These are phyloP conservation scores for Aspergillus baeticus DNA, from an alignment of 495 filamentous ascomycete genomes.

Conservation along the genomic window DNA sequence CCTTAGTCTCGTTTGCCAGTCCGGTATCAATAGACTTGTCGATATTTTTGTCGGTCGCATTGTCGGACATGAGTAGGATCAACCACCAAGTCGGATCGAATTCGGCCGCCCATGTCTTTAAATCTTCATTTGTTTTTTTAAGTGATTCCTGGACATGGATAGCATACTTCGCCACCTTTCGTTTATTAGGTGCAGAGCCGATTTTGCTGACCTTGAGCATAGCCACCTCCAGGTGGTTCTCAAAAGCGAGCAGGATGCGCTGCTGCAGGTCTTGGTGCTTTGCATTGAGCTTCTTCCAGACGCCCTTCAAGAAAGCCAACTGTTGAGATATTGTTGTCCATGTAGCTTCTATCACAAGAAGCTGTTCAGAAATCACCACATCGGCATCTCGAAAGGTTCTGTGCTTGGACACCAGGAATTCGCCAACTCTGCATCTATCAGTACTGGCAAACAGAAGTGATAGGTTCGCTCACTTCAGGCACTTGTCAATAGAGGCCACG, in stretches of 20 bases:
- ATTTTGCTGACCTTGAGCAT: neutral
- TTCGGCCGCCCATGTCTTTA: neutral
- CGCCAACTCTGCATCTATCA: too few species aligned
- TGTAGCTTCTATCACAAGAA: neutral
- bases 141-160: neutral
- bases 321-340: neutral
- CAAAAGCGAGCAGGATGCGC: neutral
- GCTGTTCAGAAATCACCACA: neutral
- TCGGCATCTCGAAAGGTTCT: neutral
- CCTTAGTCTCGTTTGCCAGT: too few species aligned
- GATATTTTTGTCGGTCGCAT: neutral
- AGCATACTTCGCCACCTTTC: neutral
- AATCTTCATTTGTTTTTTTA: neutral
- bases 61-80: neutral
- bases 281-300: neutral
- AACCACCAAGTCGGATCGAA: constrained; percentile 1
- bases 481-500: too few species aligned
- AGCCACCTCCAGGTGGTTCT: neutral
- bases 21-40: neutral
- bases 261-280: neutral
- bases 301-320: neutral
- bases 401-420: too few species aligned
- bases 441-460: too few species aligned
- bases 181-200: neutral
- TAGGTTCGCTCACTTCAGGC: too few species aligned